phyloP scores from a whole-genome alignment of 2,329 filamentous ascomycete genomes.

The Phialemonium atrogriseum region DNA sequence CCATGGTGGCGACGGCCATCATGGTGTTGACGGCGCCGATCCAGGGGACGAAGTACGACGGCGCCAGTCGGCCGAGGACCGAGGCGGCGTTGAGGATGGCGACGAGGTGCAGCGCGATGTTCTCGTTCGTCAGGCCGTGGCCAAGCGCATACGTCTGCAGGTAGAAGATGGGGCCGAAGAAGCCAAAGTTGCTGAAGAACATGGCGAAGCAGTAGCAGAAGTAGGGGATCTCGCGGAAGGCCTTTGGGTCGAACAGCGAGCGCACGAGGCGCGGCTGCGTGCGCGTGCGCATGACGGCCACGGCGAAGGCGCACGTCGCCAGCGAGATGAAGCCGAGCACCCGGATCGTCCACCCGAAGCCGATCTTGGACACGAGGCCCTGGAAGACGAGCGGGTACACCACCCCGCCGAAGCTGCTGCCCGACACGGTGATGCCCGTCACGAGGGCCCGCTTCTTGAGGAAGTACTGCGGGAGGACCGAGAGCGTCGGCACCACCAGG shows the following conservation, averaged over 20 bases:
- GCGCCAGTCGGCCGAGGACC: conserved; percentile 28
- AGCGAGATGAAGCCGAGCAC: conserved; percentile 17
- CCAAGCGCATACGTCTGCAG: conserved; percentile 25
- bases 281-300: conserved; percentile 22
- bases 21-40: conserved; percentile 28
- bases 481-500: conserved; percentile 22
- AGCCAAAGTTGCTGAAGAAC: conserved; percentile 30
- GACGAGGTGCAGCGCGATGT: conserved; percentile 31
- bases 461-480: conserved; percentile 50
- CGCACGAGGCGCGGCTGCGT: conserved; percentile 24
- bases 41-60: conserved; percentile 27
- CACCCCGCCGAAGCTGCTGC: conserved; percentile 51
- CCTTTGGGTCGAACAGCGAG: conserved; percentile 25
- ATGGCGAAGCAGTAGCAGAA: conserved; percentile 22
- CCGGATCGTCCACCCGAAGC: conserved; percentile 18
- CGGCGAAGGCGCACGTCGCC: conserved; percentile 15
- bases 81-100: conserved; percentile 31
- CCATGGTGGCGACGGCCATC: conserved; percentile 18
- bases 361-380: conserved; percentile 12
- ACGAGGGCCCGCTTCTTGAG: conserved; percentile 44
- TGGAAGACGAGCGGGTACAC: conserved; percentile 46
- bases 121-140: conserved; percentile 18
- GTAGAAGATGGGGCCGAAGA: conserved; percentile 30
- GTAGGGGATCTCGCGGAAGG: conserved; percentile 28
- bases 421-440: conserved; percentile 48